A percentile compares a stretch with the other conserved stretches of the same genome.
Evolutionary conservation across 2,329 filamentous ascomycete genomes (phyloP).

Genomic region (Tolypocladium sp.): DNA sequence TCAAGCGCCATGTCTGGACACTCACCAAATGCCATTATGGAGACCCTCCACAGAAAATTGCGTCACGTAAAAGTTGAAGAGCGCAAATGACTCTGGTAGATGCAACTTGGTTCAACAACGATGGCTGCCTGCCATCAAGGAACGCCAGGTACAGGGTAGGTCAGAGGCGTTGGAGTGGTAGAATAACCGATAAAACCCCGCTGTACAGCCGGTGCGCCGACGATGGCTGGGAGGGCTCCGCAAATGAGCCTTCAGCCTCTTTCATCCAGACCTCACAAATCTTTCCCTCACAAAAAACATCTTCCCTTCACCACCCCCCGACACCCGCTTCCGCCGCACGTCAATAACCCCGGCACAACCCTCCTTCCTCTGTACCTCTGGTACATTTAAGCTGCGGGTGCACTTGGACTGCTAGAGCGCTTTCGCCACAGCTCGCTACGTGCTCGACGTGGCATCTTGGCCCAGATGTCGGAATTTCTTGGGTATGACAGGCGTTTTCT

Average conservation of each 20-base stretch:
- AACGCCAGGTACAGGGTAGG: not conserved
- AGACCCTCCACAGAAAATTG: not conserved
- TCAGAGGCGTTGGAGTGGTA: not conserved
- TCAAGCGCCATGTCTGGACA: not conserved
- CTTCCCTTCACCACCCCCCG: slow-evolving; percentile 2
- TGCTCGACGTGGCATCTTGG: slow-evolving; percentile 29
- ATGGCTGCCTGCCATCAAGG: too few species aligned
- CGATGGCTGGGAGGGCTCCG: slow-evolving; percentile 14
- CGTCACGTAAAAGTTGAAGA: not conserved
- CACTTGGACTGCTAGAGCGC: slow-evolving; percentile 10
- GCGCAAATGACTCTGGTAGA: not conserved
- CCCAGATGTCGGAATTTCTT: slow-evolving; percentile 51
- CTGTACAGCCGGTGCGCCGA: slow-evolving; percentile 11
- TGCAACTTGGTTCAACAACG: too few species aligned
- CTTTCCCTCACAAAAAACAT: slow-evolving; percentile 21
- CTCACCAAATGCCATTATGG: not conserved
- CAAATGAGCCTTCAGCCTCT: slow-evolving; percentile 15
- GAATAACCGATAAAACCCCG: slow-evolving; percentile 10
- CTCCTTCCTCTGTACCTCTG: not conserved
- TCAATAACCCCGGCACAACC: not conserved
- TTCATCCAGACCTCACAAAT: slow-evolving; percentile 19
- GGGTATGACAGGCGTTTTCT: slow-evolving; percentile 31
- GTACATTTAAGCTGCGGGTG: slow-evolving; percentile 5
- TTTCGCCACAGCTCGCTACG: slow-evolving; percentile 22
- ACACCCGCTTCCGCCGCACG: not conserved